These are phyloP conservation scores for Pythium graminicola DNA, from an alignment of 352 stramenopile species.

Conservation along the genomic window DNA sequence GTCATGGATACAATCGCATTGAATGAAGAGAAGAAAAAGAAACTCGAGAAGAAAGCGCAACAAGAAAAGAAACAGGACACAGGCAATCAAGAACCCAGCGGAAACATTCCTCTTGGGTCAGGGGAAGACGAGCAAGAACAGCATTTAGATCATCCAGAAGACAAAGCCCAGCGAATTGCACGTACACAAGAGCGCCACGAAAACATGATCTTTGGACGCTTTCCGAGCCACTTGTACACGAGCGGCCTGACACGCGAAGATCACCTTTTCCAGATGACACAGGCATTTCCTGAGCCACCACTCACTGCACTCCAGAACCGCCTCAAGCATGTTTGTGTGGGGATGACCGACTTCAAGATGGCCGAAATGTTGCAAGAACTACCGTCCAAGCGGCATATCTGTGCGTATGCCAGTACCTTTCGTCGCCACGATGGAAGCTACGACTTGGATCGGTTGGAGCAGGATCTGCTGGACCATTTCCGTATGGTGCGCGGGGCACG, in stretches of 20 bases:
- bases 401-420: slow-evolving; percentile 63
- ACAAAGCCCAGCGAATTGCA: slow-evolving; percentile 25
- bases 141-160: slow-evolving; percentile 45
- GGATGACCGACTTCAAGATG: slow-evolving; percentile 85
- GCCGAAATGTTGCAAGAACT: slow-evolving; percentile 85
- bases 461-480: slow-evolving; percentile 71
- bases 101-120: not conserved
- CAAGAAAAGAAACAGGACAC: slow-evolving; percentile 14
- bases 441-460: slow-evolving; percentile 40
- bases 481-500: slow-evolving; percentile 56
- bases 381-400: slow-evolving; percentile 88
- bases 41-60: slow-evolving; percentile 11
- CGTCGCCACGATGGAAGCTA: slow-evolving; percentile 45
- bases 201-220: slow-evolving; percentile 60
- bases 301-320: slow-evolving; percentile 38
- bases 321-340: slow-evolving; percentile 53
- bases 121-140: slow-evolving; percentile 22
- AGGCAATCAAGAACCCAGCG: slow-evolving; percentile 5
- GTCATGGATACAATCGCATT: slow-evolving; percentile 51
- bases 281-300: slow-evolving; percentile 51
- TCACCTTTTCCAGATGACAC: slow-evolving; percentile 32
- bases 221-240: slow-evolving; percentile 52
- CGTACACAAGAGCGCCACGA: slow-evolving; percentile 33
- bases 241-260: slow-evolving; percentile 66
- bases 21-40: slow-evolving; percentile 49